phyloP scores from a whole-genome alignment of 164 flowering plant genomes.

The Cinnamomum chago region DNA sequence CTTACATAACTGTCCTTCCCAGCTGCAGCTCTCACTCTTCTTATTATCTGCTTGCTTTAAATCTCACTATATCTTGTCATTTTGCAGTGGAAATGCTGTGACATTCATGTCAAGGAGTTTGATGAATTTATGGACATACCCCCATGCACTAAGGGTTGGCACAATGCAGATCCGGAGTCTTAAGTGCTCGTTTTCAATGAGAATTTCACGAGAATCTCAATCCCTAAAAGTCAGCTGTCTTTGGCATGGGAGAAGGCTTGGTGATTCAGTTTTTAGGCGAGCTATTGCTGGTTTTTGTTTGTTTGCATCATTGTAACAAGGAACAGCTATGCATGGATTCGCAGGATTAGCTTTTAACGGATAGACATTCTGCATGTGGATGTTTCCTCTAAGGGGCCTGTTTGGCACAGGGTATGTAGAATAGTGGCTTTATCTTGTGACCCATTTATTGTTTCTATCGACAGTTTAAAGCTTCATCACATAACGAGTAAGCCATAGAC shows the following conservation, averaged over 20 bases:
- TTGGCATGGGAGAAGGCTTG: not conserved
- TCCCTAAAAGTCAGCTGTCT: not conserved
- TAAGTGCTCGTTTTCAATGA: conserved; percentile 11
- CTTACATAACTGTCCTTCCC: not conserved
- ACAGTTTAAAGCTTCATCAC: too few relatives aligned
- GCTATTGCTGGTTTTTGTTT: not conserved
- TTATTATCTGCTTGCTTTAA: not conserved
- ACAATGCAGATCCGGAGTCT: conserved; percentile 58
- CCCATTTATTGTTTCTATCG: too few relatives aligned
- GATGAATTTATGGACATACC: conserved; percentile 92
- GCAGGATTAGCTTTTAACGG: too few relatives aligned
- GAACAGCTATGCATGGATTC: too few relatives aligned
- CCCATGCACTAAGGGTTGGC: conserved; percentile 96
- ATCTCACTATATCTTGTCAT: not conserved
- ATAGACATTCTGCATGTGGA: too few relatives aligned
- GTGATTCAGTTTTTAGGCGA: not conserved
- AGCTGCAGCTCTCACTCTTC: not conserved
- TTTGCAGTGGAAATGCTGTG: conserved; percentile 97
- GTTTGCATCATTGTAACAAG: not conserved
- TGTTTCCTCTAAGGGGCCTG: too few relatives aligned
- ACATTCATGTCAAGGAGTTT: conserved; percentile 83
- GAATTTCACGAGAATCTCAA: not conserved
- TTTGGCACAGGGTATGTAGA: too few relatives aligned
- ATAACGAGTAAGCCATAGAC: too few relatives aligned
- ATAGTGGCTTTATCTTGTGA: too few relatives aligned